phyloP scores from a whole-genome alignment of 2,329 filamentous ascomycete species.

The Fusarium nanum region DNA sequence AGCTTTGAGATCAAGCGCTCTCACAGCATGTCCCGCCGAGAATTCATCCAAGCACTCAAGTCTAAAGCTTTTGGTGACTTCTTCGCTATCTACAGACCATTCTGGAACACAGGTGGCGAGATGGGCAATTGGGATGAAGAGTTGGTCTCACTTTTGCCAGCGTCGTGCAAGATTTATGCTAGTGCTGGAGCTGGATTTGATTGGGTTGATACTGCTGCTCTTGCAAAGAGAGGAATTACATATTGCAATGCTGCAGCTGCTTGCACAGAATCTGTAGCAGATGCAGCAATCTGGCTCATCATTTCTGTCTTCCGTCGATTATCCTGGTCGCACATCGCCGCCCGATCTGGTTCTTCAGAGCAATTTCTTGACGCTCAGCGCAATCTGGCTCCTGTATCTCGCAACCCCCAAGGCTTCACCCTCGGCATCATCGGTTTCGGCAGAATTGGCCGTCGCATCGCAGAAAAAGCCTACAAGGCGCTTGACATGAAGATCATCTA shows the following conservation, averaged over 20 bases:
- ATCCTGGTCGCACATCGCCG: conserved; percentile 44
- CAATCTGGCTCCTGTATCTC: conserved; percentile 42
- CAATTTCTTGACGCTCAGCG: conserved; percentile 43
- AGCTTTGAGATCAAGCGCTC: conserved; percentile 45
- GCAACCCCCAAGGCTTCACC: conserved; percentile 43
- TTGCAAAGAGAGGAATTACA: conserved; percentile 42
- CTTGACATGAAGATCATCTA: conserved; percentile 47
- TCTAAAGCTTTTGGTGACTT: conserved; percentile 43
- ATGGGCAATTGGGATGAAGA: conserved; percentile 48
- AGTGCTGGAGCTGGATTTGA: conserved; percentile 46
- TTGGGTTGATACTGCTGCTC: conserved; percentile 43
- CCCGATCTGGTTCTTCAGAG: conserved; percentile 42
- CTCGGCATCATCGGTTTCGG: conserved; percentile 46
- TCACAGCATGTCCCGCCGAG: conserved; percentile 43
- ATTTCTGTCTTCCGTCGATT: conserved; percentile 45
- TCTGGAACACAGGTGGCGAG: conserved; percentile 46
- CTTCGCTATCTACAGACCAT: conserved; percentile 44
- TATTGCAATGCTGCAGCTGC: conserved; percentile 46
- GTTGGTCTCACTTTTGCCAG: conserved; percentile 37
- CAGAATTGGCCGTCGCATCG: conserved; percentile 43
- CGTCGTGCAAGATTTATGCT: conserved; percentile 44
- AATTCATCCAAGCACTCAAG: conserved; percentile 44
- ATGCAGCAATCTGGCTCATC: conserved; percentile 46
- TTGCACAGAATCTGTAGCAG: conserved; percentile 45
- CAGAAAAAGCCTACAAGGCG: conserved; percentile 45